Evolutionary conservation across 2,329 filamentous ascomycete species (phyloP), one percentile per base, ranked within the genome.

Genomic region (Diaporthe vexans): DNA sequence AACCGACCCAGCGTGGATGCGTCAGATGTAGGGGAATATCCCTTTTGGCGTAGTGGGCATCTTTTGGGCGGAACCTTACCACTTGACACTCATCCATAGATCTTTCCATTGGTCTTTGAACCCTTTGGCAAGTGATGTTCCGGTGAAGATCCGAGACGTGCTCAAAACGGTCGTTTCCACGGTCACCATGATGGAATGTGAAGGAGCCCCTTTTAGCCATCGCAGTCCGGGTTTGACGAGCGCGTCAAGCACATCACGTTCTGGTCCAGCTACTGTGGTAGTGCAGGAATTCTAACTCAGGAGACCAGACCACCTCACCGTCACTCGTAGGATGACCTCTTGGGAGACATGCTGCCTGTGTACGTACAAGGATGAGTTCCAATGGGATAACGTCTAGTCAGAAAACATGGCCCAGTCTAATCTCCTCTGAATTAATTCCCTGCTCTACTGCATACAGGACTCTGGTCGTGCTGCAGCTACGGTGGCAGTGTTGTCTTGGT

Each of bases 191-290:
- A 52, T 52, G 48, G 40, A 29, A 67, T 52, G 33, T 21, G 10
- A 13, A 40, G 63, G 3, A 40, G 29, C 19, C 21, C 43, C 6
- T 15, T 52, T 40, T 37, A 40, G 15, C 61, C 61, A 67, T 11
- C 4, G 9, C 13, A 35, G 24, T 67, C n/a, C 26, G 46, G 43
- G 61, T 24, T 67, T 67, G 61, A 67, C 29, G 29, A 67, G 29
- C 43, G 61, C 61, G 61, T 65, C 61, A 65, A 29, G 43, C 61
- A 29, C 61, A 65, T 51, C 24, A n/a, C 61, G 21, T 15, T 33
- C 24, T 26, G 59, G 59, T 6, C 13, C 15, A 15, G 40, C 19
- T 7, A 29, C 29, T 29, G 29, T 29, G 29, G 29, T 29, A 63
- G 40, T n/a, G 10, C 37, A 15, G 11, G 11, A 40, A 40, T 13